Evolutionary conservation across 176 grass and related monocot genomes (phyloP), one percentile per base, ranked within the genome.

Genomic region (Zoysia pacifica): DNA sequence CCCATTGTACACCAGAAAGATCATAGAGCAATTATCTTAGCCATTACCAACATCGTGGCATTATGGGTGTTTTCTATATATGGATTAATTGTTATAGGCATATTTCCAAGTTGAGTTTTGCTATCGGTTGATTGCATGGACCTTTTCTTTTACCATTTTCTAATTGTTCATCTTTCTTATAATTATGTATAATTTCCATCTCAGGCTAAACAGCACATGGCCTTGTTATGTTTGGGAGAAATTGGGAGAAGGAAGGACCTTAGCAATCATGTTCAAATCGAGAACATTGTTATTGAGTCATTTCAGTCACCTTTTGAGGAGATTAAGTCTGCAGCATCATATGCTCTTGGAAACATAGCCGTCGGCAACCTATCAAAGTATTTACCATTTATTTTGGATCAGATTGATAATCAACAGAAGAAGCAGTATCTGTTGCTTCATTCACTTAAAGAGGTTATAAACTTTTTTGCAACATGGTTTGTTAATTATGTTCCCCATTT

Each of bases 281-380:
- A 97, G 81, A 93, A 90, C 74, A 97, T 97, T 72, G 93, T 97
- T 49, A 97, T 97, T 19, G 93, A 97, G 71, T 97, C 93, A 15
- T 97, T 97, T 84, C 93, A 93, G 69, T 97, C 93, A 50, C 93
- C 93, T 82, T 97, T 97, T 82, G 93, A 97, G 84, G 93, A 97
- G 86, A 97, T 97, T 45, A 97, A 93, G 50, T 97, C 93, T 72
- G 93, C 93, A 69, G 90, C 93, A 54, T 97, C 93, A 48, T 97
- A 97, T 88, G 90, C 93, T 70, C 90, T 97, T 65, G 93, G 93
- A 74, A 97, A 93, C 65, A 97, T 97, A 76, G 93, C 93, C 80
- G 93, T 97, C 81, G 93, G 93, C 67, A 97, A 97, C 81, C 73
- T 97, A 16, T 90, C 90, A 40, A 97, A 91, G 87, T 97, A 97